Conservation (phyloP, 768 basidiomycete species). For the Lyophyllum atratum region DNA sequence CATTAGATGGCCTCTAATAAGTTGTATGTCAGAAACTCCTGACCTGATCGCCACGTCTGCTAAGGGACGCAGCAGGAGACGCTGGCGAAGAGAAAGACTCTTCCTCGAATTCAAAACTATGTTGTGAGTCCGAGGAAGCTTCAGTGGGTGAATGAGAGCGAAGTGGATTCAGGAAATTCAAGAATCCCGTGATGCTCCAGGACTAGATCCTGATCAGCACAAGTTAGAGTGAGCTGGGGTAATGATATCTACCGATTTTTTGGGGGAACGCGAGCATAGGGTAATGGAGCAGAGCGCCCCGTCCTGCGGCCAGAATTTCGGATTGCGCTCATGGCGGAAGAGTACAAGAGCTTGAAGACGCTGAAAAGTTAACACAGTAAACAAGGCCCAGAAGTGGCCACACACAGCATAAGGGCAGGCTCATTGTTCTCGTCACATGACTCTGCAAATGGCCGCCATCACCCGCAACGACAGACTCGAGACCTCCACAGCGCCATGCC, state of each 20-base stretch:
- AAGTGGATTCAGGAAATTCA: constrained; percentile 54
- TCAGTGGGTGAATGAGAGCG: constrained; percentile 29
- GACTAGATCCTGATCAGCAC: constrained; percentile 24
- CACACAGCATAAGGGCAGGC: constrained; percentile 37
- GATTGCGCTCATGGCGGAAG: constrained; percentile 55
- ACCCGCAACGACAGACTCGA: constrained; percentile 25
- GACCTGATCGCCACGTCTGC: constrained; percentile 29
- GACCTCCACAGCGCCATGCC: constrained; percentile 40
- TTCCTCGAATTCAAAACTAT: constrained; percentile 22
- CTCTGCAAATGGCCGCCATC: constrained; percentile 22
- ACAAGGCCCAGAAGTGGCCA: constrained; percentile 16
- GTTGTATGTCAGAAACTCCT: background rate
- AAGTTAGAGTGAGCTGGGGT: constrained; percentile 4
- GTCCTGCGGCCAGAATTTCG: constrained; percentile 42
- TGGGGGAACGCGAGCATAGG: constrained; percentile 50
- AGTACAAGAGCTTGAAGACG: constrained; percentile 7
- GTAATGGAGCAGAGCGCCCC: constrained; percentile 44
- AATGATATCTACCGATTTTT: constrained; percentile 49
- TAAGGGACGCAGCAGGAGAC: constrained; percentile 23
- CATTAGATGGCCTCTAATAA: background rate
- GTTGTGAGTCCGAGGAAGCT: constrained; percentile 17
- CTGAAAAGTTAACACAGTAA: constrained; percentile 14
- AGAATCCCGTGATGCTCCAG: constrained; percentile 55
- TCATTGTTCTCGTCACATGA: constrained; percentile 30
- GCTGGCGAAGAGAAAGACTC: constrained; percentile 7